Conservation (phyloP, 495 filamentous ascomycete genomes). For the Glonium stellatum region DNA sequence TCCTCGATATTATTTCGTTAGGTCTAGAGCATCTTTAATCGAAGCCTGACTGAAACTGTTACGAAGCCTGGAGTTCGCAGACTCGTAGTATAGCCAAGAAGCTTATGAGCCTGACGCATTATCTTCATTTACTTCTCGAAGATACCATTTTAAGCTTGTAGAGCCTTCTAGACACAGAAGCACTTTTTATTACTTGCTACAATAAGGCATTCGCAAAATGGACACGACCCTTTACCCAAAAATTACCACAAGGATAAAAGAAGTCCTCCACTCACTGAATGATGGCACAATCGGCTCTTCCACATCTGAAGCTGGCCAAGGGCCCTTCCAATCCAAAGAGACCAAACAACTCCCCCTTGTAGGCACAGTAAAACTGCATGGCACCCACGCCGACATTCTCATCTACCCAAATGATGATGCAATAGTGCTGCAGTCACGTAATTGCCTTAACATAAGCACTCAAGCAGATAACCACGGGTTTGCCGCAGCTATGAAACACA, state of each 20-base stretch:
- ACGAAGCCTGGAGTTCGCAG: too few relatives aligned
- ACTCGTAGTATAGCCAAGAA: too few relatives aligned
- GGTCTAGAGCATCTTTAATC: too few relatives aligned
- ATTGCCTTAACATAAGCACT: conserved; percentile 10
- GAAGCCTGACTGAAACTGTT: too few relatives aligned
- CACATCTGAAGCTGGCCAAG: neutral
- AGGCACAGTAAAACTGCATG: conserved; percentile 38
- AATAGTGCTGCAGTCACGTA: conserved; percentile 32
- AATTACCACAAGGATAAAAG: neutral
- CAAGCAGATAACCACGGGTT: conserved; percentile 29
- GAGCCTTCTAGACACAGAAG: too few relatives aligned
- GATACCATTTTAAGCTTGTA: too few relatives aligned
- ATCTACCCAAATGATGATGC: conserved; percentile 21
- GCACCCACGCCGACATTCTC: conserved; percentile 35
- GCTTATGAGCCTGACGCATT: too few relatives aligned
- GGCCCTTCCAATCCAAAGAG: neutral
- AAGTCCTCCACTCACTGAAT: neutral
- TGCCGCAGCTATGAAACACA: conserved; percentile 17
- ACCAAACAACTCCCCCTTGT: conserved; percentile 20
- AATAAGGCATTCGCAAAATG: too few relatives aligned
- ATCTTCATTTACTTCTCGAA: too few relatives aligned
- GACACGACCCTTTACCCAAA: neutral
- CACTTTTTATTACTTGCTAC: too few relatives aligned
- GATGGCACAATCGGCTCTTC: neutral
- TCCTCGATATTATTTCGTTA: too few relatives aligned